Evolutionary conservation across 306 rosid species (phyloP), one percentile per base, ranked within the genome.

Genomic region (Acacia melanoxylon): DNA sequence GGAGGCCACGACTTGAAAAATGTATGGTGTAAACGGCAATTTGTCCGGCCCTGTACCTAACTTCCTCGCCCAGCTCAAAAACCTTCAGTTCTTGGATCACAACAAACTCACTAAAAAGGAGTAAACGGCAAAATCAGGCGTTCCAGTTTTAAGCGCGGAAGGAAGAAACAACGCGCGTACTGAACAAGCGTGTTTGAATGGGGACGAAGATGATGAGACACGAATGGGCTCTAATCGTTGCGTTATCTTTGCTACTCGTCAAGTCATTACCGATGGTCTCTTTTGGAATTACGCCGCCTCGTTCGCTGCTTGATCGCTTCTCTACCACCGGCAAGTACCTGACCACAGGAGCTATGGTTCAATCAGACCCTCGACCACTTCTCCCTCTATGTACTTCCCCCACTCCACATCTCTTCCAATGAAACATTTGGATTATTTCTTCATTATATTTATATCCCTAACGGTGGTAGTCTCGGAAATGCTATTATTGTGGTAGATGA

Each of bases 341-440:
- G 35, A 91, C 92, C 41, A 74, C 65, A 89, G 56, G 91, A 88
- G 83, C 83, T 85, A 17, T 94, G 97, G 97, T 90, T 92, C 80
- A 72, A 75, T 8, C 98, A 92, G 83, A 92, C 91, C 14, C 93
- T 94, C 82, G 96, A 94, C 29, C 97, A 94, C 81, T 94, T 88
- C 86, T 90, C 94, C 65, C 97, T 93, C 83, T 89, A 69, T 80
- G 97, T 92, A 89, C 59, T 49, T 75, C 0, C 66, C 31, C 68
- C 35, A 52, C 42, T 75, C 37, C 40, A 35, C 40, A 35, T 35
- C 65, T 5, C 58, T 67, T 22, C 75, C 46, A 0, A 35, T 5
- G 40, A 0, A 35, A 35, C 5, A 35, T 35, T 5, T 35, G 4
- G 40, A 35, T 35, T 35, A 35, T 33, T 33, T 33, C 35, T 33